phyloP scores from a whole-genome alignment of 2,329 filamentous ascomycete genomes.

The Sporothrix dimorphospora region DNA sequence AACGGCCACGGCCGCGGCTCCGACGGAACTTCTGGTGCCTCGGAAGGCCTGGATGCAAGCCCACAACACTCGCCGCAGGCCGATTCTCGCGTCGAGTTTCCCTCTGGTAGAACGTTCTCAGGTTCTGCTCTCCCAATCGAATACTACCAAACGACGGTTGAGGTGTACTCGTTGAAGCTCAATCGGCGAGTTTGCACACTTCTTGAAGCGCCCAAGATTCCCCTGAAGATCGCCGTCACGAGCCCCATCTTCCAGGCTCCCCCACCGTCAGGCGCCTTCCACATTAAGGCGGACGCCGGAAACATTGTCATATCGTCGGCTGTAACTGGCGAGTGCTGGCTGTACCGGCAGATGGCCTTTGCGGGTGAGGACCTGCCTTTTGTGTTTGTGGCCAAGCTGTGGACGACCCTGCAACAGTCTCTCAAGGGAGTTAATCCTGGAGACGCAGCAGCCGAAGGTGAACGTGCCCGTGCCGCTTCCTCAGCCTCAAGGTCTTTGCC shows the following conservation, averaged over 20 bases:
- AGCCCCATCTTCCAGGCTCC: slow-evolving; percentile 71
- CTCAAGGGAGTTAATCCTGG: slow-evolving; percentile 45
- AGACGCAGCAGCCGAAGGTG: slow-evolving; percentile 46
- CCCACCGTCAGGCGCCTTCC: slow-evolving; percentile 71
- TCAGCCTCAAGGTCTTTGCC: slow-evolving; percentile 45
- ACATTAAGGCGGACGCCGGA: slow-evolving; percentile 71
- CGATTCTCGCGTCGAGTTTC: slow-evolving; percentile 34
- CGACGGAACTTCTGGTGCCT: not conserved
- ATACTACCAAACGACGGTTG: slow-evolving; percentile 83
- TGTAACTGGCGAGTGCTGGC: slow-evolving; percentile 81
- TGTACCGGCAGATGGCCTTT: slow-evolving; percentile 62
- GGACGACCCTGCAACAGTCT: slow-evolving; percentile 78
- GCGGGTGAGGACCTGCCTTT: slow-evolving; percentile 52
- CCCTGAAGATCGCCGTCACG: slow-evolving; percentile 60
- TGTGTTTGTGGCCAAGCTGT: slow-evolving; percentile 82
- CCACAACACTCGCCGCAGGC: slow-evolving; percentile 7
- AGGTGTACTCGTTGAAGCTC: slow-evolving; percentile 84
- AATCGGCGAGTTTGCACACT: slow-evolving; percentile 72
- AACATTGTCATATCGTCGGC: slow-evolving; percentile 78
- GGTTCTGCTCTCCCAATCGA: slow-evolving; percentile 47
- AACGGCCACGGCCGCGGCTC: not conserved
- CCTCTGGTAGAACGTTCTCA: not conserved
- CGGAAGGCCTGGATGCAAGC: not conserved
- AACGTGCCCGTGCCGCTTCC: slow-evolving; percentile 27
- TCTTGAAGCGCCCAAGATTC: slow-evolving; percentile 67